Base-by-base conservation (phyloP, 768 basidiomycete species). In the Kwoniella europaea region DNA sequence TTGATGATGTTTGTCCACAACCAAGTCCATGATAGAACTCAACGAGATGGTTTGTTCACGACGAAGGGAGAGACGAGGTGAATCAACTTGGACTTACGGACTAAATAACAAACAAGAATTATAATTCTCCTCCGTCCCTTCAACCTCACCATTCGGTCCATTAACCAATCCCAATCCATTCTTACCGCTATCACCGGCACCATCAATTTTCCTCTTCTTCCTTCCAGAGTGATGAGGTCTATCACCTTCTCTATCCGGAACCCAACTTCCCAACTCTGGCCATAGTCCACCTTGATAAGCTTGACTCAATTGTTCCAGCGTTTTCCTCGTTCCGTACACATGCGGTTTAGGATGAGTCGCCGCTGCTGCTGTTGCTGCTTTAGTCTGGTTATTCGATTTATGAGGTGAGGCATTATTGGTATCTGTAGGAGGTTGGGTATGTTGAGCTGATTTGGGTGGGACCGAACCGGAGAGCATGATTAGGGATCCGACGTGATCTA, bases 401-500 rank as follows among this genome's bases (percentile, higher is more conserved):
- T 44, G 52, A 12, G 69, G 64, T 7, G 61, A 62, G 55, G 65
- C 66, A 44, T 29, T 12, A 16, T 35, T 69, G 54, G 44, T 12
- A n/a, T 35, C 16, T 13, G 42, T 55, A 15, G 70, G 68, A 27
- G 71, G 55, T 54, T 62, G 56, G 46, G 61, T 50, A 24, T 69
- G 58, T 63, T 62, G 44, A 22, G 57, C 2, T 1, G 46, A 10
- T 27, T 72, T 69, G 3, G 79, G 70, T 9, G 81, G 82, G 6
- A 92, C 80, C 1, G 93, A 90, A 46, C 94, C 95, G 16, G 94
- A 93, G 1, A 91, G 88, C 64, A 98, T 84, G 65, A 96, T 88
- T 35, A 97, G 86, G 52, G 92, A 90, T 71, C 88, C 88, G 75
- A 93, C 87, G 82, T 98, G 95, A 84, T 98, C 95, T 29, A 98